Conservation (phyloP, 148 eudicot genomes). For the Rhododendron ferrugineum region DNA sequence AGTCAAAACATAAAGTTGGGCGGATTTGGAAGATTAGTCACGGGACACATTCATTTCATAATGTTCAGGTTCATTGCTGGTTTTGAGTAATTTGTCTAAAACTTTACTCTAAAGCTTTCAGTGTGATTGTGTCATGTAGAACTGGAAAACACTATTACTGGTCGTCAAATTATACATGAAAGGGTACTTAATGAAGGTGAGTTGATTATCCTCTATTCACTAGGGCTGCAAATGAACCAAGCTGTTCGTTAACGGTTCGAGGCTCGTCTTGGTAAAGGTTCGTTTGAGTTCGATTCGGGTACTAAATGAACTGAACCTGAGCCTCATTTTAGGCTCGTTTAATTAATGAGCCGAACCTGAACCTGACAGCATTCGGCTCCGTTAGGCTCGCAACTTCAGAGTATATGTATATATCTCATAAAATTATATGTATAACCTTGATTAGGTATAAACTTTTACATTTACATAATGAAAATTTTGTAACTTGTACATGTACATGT, state of each 20-base stretch:
- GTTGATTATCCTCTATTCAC: background rate
- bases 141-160: background rate
- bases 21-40: background rate
- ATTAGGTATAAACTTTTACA: background rate
- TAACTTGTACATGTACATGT: background rate
- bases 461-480: background rate
- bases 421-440: background rate
- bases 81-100: background rate
- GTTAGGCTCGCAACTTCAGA: background rate
- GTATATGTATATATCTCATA: no score
- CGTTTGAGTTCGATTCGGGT: background rate
- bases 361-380: background rate
- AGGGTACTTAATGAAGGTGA: background rate
- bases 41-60: background rate
- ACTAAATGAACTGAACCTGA: background rate
- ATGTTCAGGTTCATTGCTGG: background rate
- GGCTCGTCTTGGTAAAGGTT: background rate
- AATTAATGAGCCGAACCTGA: background rate
- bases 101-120: background rate
- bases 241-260: background rate
- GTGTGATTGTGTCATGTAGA: background rate
- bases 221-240: background rate
- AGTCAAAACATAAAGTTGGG: background rate
- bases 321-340: background rate
- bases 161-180: background rate